Evolutionary conservation across 2,329 filamentous ascomycete species (phyloP).

Genomic region (Aspergillus sp.): DNA sequence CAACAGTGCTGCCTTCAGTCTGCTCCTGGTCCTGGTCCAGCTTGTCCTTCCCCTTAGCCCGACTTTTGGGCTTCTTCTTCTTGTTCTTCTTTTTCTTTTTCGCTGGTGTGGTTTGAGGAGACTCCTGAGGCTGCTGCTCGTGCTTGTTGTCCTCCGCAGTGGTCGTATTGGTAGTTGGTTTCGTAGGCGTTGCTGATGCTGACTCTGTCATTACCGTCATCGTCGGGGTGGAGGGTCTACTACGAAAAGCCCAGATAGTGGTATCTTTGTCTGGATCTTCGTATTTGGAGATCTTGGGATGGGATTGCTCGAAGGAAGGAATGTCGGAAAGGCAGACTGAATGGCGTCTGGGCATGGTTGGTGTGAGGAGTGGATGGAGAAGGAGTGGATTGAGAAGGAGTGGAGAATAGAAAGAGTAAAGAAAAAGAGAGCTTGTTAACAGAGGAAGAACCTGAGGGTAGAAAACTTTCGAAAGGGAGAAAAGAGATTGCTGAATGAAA

Average conservation of each 20-base stretch:
- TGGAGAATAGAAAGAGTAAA: background rate
- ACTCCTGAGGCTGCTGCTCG: background rate
- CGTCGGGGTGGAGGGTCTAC: too few relatives aligned
- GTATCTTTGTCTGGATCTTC: background rate
- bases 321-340: slow-evolving; percentile 14
- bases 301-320: slow-evolving; percentile 7
- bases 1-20: background rate
- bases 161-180: background rate
- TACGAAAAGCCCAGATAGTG: too few relatives aligned
- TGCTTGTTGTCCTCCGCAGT: background rate
- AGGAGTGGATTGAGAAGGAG: background rate
- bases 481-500: background rate
- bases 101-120: background rate
- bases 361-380: background rate
- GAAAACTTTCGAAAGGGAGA: background rate
- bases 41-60: background rate
- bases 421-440: background rate
- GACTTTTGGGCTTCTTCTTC: background rate
- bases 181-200: too few relatives aligned
- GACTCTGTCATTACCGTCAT: too few relatives aligned
- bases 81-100: background rate
- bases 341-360: slow-evolving; percentile 8
- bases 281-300: background rate
- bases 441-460: background rate
- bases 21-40: background rate